Percentiles rank a stretch among this genome's conserved stretches.
Evolutionary conservation across 2,329 filamentous ascomycete species (phyloP).

Genomic region (Blumeria graminis): DNA sequence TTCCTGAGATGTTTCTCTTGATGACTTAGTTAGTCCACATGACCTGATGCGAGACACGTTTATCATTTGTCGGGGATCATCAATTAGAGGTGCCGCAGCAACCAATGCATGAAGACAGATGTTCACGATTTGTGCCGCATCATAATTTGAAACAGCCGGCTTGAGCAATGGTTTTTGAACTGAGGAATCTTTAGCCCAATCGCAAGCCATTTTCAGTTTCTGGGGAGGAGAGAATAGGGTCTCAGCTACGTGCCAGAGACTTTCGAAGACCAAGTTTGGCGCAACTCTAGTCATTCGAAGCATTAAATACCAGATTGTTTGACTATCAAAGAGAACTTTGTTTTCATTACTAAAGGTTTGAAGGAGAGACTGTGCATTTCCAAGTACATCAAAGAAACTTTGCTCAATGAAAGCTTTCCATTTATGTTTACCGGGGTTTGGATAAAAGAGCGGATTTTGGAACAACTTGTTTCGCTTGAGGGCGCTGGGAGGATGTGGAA

Average conservation of each 20-base stretch:
- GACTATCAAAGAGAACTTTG: conserved; percentile 30
- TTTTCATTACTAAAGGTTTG: conserved; percentile 28
- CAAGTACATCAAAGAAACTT: conserved; percentile 37
- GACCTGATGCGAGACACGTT: conserved; percentile 35
- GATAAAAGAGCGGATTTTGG: conserved; percentile 1
- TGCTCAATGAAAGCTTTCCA: conserved; percentile 41
- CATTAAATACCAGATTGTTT: conserved; percentile 38
- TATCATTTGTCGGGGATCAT: conserved; percentile 19
- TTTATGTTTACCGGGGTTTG: conserved; percentile 9
- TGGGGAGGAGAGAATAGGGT: conserved; percentile 31
- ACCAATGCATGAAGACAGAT: conserved; percentile 39
- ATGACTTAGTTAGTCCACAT: conserved; percentile 19
- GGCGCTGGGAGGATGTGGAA: background rate
- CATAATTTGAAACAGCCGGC: conserved; percentile 8
- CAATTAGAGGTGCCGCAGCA: conserved; percentile 24
- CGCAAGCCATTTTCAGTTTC: conserved; percentile 8
- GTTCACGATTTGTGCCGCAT: conserved; percentile 17
- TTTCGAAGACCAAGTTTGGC: conserved; percentile 35
- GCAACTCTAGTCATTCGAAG: conserved; percentile 31
- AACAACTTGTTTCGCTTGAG: background rate
- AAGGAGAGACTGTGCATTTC: conserved; percentile 28
- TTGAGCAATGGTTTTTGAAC: conserved; percentile 1
- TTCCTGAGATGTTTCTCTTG: conserved; percentile 23
- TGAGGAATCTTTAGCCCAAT: conserved; percentile 9
- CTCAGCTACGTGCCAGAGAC: conserved; percentile 36